phyloP scores from a whole-genome alignment of 306 rosid genomes.

The Aeschynomene evenia region DNA sequence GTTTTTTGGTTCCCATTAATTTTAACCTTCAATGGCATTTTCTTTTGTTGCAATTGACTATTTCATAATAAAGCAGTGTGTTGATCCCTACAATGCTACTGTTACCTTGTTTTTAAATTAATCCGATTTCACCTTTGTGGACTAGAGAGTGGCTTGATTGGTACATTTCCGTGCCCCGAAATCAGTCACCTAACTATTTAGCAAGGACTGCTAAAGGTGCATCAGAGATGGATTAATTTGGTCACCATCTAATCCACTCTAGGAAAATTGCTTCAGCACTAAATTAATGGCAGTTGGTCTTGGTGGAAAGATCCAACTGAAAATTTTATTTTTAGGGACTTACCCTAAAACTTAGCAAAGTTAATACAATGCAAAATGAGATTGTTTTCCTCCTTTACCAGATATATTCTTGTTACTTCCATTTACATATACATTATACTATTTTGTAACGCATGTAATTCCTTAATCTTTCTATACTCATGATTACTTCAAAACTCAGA shows the following conservation, averaged over 20 bases:
- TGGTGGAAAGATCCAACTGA: background rate
- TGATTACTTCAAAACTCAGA: slow-evolving; percentile 5
- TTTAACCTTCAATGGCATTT: slow-evolving; percentile 1
- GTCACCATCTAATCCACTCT: background rate
- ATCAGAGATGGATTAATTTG: background rate
- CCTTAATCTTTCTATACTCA: slow-evolving; percentile 3
- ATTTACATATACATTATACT: too few relatives aligned
- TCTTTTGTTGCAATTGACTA: background rate
- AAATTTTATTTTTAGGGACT: background rate
- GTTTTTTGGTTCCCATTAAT: slow-evolving; percentile 36
- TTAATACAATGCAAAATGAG: background rate
- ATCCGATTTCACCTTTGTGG: background rate
- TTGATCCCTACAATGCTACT: background rate
- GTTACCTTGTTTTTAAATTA: too few relatives aligned
- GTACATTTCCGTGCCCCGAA: background rate
- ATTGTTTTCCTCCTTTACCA: slow-evolving; percentile 16
- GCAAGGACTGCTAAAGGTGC: background rate
- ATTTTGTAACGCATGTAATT: background rate
- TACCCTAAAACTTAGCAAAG: background rate
- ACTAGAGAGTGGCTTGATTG: slow-evolving; percentile 2
- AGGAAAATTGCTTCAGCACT: background rate
- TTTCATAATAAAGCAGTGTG: background rate
- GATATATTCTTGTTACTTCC: slow-evolving; percentile 3
- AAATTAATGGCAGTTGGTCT: background rate
- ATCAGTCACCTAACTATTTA: background rate